Conservation (phyloP, 2,329 filamentous ascomycete genomes). For the Trichoderma endophyticum region DNA sequence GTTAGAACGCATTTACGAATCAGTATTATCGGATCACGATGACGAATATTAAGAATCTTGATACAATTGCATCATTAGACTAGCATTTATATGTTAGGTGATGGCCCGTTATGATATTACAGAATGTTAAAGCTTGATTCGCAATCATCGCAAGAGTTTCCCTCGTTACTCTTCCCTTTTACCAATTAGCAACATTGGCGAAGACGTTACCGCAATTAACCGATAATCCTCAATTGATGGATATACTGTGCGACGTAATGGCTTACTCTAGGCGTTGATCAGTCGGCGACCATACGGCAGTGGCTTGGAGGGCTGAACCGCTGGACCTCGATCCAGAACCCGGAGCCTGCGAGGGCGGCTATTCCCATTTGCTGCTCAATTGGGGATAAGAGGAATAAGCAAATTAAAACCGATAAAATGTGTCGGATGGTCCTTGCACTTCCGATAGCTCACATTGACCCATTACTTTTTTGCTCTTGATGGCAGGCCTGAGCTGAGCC, state of each 20-base stretch:
- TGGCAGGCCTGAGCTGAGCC: not conserved
- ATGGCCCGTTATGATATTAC: not conserved
- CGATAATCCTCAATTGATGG: not conserved
- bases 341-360: not conserved
- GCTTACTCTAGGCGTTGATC: not conserved
- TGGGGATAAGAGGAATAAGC: not conserved
- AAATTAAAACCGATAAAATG: not conserved
- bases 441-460: not conserved
- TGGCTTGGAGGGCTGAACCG: not conserved
- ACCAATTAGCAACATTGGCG: not conserved
- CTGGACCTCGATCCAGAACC: not conserved
- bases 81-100: too few species aligned
- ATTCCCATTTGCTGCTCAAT: not conserved
- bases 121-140: not conserved
- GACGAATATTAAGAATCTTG: too few species aligned
- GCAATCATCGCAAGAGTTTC: not conserved
- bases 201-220: not conserved
- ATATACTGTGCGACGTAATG: not conserved
- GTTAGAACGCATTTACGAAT: too few species aligned
- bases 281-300: not conserved
- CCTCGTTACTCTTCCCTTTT: not conserved
- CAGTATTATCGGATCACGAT: too few species aligned
- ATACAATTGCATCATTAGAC: too few species aligned
- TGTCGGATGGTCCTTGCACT: too few species aligned
- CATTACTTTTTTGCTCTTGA: not conserved